These are phyloP conservation scores for Phytophthora tubulina DNA, from an alignment of 352 stramenopile genomes.

Conservation along the genomic window DNA sequence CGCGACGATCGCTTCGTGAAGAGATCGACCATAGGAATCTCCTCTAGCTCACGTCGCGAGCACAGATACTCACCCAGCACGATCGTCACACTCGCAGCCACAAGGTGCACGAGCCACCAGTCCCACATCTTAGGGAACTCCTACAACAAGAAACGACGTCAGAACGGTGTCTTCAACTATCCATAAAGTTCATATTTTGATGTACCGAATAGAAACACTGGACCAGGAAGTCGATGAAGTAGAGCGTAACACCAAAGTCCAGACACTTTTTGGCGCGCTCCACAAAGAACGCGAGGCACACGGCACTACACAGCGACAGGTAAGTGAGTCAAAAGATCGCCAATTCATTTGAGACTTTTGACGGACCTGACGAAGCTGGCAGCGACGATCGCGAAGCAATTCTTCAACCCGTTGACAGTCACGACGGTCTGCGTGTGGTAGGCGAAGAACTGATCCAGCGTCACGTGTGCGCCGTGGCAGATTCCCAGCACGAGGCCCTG, in stretches of 20 bases:
- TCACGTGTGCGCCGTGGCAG: slow-evolving; percentile 75
- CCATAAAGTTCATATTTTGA: background rate
- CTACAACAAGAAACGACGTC: slow-evolving; percentile 40
- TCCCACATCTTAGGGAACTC: slow-evolving; percentile 89
- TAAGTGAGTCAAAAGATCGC: slow-evolving; percentile 11
- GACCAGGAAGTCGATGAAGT: slow-evolving; percentile 86
- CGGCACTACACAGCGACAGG: slow-evolving; percentile 49
- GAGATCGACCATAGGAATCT: slow-evolving; percentile 91
- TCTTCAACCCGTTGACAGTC: slow-evolving; percentile 83
- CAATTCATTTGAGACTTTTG: too few species aligned
- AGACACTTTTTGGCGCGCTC: slow-evolving; percentile 93
- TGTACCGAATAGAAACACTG: slow-evolving; percentile 87
- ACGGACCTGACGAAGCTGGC: slow-evolving; percentile 61
- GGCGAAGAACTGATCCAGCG: slow-evolving; percentile 88
- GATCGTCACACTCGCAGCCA: slow-evolving; percentile 78
- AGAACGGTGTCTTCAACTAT: background rate
- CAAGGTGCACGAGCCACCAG: slow-evolving; percentile 87
- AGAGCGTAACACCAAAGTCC: slow-evolving; percentile 92
- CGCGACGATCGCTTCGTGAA: slow-evolving; percentile 72
- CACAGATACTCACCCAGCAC: slow-evolving; percentile 91
- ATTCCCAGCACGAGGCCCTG: slow-evolving; percentile 79
- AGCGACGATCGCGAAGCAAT: slow-evolving; percentile 77
- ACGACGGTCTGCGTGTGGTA: slow-evolving; percentile 81
- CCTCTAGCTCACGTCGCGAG: slow-evolving; percentile 85
- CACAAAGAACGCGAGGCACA: slow-evolving; percentile 83